Base-by-base conservation (phyloP, 805 yeast genomes). In the Jamesozyma gamospora region DNA sequence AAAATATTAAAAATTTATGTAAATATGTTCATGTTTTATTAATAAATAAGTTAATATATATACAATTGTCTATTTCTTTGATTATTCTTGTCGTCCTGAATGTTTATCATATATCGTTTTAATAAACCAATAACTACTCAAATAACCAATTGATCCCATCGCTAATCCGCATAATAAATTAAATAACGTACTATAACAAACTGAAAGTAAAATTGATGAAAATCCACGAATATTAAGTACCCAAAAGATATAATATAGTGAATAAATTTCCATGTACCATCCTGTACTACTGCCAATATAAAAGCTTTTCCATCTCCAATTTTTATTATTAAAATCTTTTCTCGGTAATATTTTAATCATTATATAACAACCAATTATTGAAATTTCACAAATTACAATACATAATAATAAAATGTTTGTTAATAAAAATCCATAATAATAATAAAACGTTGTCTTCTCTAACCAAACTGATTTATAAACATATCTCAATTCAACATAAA, bases 261-360 rank as follows among this genome's bases (percentile, higher is more conserved):
- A 73, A 56, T 82, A 85, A 8, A 67, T 58, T 47, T 75, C 75
- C 42, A 86, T 69, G 61, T 81, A 84, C 68, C 79, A 67, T 25
- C 86, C 85, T 35, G 83, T 72, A 41, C 88, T 76, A 4, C 75
- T 65, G 4, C 94, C 84, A 24, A 78, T 74, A 39, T 75, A 58
- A 58, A 84, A 85, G 11, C 86, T 67, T 48, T 79, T 69, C 95
- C 95, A 85, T 55, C 83, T 84, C 95, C 95, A 87, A 28, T 45
- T 30, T 17, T 32, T 42, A 24, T 33, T 42, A 28, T 39, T 34
- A 32, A 36, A 34, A n/a, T 37, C 44, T 28, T 39, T 29, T 16
- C 36, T 35, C 5, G 46, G 37, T 13, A 38, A 32, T 10, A 38
- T 67, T 50, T 85, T 66, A 33, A 85, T 66, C 32, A 80, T 70